Conservation (phyloP, 805 yeast species). For the Grigorovia jiainica region DNA sequence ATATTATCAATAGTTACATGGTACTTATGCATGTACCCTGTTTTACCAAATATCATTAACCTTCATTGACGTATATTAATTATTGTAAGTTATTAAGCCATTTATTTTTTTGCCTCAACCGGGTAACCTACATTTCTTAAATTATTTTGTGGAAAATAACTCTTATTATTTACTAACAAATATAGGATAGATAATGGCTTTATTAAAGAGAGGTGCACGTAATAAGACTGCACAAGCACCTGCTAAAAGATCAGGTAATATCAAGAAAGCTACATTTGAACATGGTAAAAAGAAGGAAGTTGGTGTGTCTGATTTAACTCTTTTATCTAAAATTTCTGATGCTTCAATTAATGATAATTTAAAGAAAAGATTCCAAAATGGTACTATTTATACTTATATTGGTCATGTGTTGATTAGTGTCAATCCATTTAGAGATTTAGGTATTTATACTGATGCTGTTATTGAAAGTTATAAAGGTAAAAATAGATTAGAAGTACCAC, state of each 20-base stretch:
- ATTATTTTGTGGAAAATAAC: neutral
- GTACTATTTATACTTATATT: constrained; percentile 83
- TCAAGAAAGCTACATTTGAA: constrained; percentile 87
- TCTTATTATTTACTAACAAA: neutral
- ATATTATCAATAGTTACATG: too few species aligned
- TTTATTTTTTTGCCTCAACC: neutral
- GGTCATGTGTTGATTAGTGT: constrained; percentile 93
- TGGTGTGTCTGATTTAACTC: constrained; percentile 93
- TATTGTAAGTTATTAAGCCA: neutral
- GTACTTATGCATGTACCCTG: too few species aligned
- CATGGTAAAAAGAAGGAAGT: constrained; percentile 85
- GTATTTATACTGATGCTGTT: constrained; percentile 79
- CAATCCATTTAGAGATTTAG: constrained; percentile 92
- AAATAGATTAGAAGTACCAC: constrained; percentile 92
- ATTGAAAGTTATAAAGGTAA: constrained; percentile 76
- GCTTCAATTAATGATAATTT: constrained; percentile 88
- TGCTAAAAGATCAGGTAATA: constrained; percentile 43
- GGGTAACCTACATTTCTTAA: neutral
- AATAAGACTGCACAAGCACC: constrained; percentile 44
- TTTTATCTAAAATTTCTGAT: constrained; percentile 80
- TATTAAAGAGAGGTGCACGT: constrained; percentile 67
- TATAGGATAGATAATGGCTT: constrained; percentile 44
- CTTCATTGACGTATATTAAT: too few species aligned
- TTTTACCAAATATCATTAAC: too few species aligned
- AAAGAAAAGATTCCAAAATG: constrained; percentile 80